A percentile compares a stretch with the other conserved stretches of the same genome.
Evolutionary conservation across 2,329 filamentous ascomycete species (phyloP).

Genomic region (Ophiosphaerella korrae): DNA sequence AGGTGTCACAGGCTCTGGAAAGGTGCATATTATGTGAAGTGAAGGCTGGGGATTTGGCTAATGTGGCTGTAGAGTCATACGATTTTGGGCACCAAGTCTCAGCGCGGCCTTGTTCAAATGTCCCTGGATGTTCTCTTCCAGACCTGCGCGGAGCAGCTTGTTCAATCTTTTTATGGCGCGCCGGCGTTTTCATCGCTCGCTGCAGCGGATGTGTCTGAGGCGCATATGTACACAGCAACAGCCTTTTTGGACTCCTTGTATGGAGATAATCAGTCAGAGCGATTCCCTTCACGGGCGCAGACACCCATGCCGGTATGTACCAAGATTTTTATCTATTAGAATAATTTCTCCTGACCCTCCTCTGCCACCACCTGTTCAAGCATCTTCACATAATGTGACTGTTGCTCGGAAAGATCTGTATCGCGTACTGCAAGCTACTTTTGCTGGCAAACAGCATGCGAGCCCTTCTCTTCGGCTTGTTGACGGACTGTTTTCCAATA

Average conservation of each 20-base stretch:
- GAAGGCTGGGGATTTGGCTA: slow-evolving; percentile 6
- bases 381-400: slow-evolving; percentile 13
- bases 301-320: slow-evolving; percentile 54
- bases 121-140: slow-evolving; percentile 88
- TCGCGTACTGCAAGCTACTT: slow-evolving; percentile 23
- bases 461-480: slow-evolving; percentile 43
- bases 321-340: slow-evolving; percentile 3
- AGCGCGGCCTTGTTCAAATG: slow-evolving; percentile 90
- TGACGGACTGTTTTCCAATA: slow-evolving; percentile 25
- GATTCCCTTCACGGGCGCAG: slow-evolving; percentile 49
- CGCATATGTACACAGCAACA: slow-evolving; percentile 73
- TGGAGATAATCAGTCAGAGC: slow-evolving; percentile 67
- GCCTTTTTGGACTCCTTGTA: slow-evolving; percentile 81
- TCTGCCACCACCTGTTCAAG: slow-evolving; percentile 13
- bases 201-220: slow-evolving; percentile 80
- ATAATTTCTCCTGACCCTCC: slow-evolving; percentile 8
- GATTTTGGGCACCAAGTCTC: slow-evolving; percentile 83
- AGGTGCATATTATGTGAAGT: slow-evolving; percentile 61
- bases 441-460: slow-evolving; percentile 22
- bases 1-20: slow-evolving; percentile 93
- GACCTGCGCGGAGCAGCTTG: slow-evolving; percentile 74
- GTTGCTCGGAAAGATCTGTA: slow-evolving; percentile 25
- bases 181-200: slow-evolving; percentile 74
- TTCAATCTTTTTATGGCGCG: slow-evolving; percentile 62
- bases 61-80: slow-evolving; percentile 76